phyloP scores from a whole-genome alignment of 2,329 filamentous ascomycete species.

The Colletotrichum falcatum region DNA sequence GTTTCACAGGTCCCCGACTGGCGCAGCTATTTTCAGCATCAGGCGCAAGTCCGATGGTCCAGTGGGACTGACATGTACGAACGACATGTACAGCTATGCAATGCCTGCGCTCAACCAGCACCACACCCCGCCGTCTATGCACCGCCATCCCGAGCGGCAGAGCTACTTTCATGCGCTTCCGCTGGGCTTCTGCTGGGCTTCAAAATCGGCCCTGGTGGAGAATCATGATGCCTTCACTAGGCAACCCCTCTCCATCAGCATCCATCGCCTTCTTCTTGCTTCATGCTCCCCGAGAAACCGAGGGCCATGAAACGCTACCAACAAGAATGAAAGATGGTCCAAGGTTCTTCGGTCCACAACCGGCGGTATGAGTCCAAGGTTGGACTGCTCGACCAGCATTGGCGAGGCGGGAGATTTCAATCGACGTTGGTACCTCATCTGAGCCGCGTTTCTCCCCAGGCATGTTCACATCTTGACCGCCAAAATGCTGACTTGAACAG shows the following conservation, averaged over 20 bases:
- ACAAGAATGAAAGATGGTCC: background rate
- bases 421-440: background rate
- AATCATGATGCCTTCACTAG: constrained; percentile 1
- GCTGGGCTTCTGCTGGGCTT: constrained; percentile 6
- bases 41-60: background rate
- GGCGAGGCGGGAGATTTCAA: background rate
- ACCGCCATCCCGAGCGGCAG: constrained; percentile 8
- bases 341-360: background rate
- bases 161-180: no score
- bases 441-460: background rate
- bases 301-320: background rate
- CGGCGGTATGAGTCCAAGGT: background rate
- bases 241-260: background rate
- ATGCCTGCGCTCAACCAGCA: background rate
- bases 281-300: constrained; percentile 4
- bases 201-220: background rate
- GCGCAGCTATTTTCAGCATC: constrained; percentile 34
- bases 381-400: background rate
- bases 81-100: background rate
- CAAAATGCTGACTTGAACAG: background rate
- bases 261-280: background rate
- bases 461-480: background rate
- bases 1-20: background rate
- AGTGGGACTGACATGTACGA: background rate
- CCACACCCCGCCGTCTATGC: constrained; percentile 5